Evolutionary conservation across 2,329 filamentous ascomycete species (phyloP).

Genomic region (Lecanosticta acicola): DNA sequence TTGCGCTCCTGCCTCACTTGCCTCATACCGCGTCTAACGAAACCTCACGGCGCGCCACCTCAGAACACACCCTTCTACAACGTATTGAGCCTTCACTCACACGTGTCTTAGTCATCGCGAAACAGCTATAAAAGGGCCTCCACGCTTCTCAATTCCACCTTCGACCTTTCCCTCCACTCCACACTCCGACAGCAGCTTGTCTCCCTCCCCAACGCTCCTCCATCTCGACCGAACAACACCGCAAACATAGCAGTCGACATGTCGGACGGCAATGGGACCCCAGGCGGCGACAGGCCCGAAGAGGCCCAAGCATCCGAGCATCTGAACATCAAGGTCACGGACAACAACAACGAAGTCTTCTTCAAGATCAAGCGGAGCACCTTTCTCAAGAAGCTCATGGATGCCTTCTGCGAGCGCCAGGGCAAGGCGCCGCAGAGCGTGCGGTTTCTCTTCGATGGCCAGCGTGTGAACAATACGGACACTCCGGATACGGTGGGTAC

Average conservation of each 20-base stretch:
- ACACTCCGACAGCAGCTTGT: slow-evolving; percentile 4
- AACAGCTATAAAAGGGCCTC: slow-evolving; percentile 16
- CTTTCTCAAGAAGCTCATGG: slow-evolving; percentile 95
- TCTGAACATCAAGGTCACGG: slow-evolving; percentile 97
- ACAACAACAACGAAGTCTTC: slow-evolving; percentile 99
- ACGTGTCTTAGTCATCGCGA: slow-evolving; percentile 14
- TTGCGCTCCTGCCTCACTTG: slow-evolving; percentile 4
- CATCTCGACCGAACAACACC: slow-evolving; percentile 38
- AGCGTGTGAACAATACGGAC: slow-evolving; percentile 80
- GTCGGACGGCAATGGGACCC: slow-evolving; percentile 39
- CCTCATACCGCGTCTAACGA: slow-evolving; percentile 5
- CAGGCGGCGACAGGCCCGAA: slow-evolving; percentile 36
- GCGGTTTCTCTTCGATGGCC: slow-evolving; percentile 93
- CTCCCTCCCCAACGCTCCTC: slow-evolving; percentile 3
- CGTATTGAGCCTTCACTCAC: not conserved
- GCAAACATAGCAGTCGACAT: slow-evolving; percentile 41
- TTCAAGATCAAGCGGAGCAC: slow-evolving; percentile 93
- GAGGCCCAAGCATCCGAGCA: slow-evolving; percentile 60
- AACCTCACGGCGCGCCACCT: slow-evolving; percentile 11
- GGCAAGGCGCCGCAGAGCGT: slow-evolving; percentile 81
- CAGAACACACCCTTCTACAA: too few species aligned
- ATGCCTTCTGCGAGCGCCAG: slow-evolving; percentile 93
- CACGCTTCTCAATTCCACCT: slow-evolving; percentile 5
- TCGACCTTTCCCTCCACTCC: slow-evolving; percentile 10
- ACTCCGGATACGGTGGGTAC: slow-evolving; percentile 81